A percentile compares a stretch with the other conserved stretches of the same genome.
phyloP scores from a whole-genome alignment of 1,284 basidiomycete genomes.

The Fomitopsis schrenkii region DNA sequence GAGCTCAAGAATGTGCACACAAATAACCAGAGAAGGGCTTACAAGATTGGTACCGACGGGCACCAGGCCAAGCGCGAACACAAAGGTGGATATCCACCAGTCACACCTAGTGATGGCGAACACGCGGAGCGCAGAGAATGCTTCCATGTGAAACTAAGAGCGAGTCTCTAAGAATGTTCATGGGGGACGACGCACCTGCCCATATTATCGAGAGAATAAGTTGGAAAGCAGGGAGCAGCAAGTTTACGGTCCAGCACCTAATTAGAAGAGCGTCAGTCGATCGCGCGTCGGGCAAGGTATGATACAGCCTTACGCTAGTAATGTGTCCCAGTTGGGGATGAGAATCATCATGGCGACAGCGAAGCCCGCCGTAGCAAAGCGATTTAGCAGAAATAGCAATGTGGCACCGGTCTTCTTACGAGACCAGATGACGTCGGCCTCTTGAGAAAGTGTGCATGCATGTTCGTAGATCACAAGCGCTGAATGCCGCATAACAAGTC shows the following conservation, averaged over 20 bases:
- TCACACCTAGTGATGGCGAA: constrained; percentile 3
- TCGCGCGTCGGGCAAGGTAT: not conserved
- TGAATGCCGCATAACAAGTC: not conserved
- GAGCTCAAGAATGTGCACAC: not conserved
- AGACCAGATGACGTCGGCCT: constrained; percentile 1
- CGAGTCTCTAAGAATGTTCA: not conserved
- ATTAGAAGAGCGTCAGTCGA: not conserved
- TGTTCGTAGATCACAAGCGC: constrained; percentile 1
- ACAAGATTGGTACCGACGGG: constrained; percentile 9
- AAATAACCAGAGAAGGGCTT: not conserved
- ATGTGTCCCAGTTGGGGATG: not conserved
- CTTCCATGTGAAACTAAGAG: not conserved
- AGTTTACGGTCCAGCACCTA: not conserved
- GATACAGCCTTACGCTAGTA: not conserved
- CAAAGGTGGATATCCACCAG: constrained; percentile 2
- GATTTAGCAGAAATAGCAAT: not conserved
- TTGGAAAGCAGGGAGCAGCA: not conserved
- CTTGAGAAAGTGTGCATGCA: constrained; percentile 2
- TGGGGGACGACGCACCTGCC: not conserved
- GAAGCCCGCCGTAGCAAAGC: not conserved
- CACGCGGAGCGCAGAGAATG: constrained; percentile 8
- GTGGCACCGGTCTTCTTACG: constrained; percentile 4
- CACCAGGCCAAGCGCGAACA: not conserved
- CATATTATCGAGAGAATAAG: not conserved
- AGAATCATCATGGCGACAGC: not conserved